A percentile compares a stretch with the other conserved stretches of the same genome.
Evolutionary conservation across 1,139 yeast genomes (phyloP).

Genomic region (Yamadazyma dushanensis): DNA sequence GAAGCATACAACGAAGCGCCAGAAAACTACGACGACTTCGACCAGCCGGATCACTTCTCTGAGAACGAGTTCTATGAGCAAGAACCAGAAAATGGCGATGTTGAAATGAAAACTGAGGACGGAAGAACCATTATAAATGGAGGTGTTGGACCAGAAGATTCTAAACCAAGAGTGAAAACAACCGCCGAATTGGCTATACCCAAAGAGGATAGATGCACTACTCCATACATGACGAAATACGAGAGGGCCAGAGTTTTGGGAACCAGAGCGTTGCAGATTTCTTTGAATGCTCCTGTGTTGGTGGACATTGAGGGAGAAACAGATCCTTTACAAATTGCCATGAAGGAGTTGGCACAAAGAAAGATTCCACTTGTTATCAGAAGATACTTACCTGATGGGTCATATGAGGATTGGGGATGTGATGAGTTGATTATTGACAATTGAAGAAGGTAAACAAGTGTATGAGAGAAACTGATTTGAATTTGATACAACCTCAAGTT

Average conservation of each 20-base stretch:
- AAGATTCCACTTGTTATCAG: constrained; percentile 94
- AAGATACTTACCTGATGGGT: constrained; percentile 95
- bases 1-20: constrained; percentile 75
- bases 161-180: constrained; percentile 58
- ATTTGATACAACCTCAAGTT: too few species aligned
- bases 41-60: constrained; percentile 72
- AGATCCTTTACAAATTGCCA: constrained; percentile 97
- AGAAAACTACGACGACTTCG: constrained; percentile 80
- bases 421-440: constrained; percentile 93
- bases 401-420: constrained; percentile 98
- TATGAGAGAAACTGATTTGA: neutral
- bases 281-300: constrained; percentile 96
- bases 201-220: constrained; percentile 83
- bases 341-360: constrained; percentile 93
- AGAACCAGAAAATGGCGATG: constrained; percentile 38
- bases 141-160: constrained; percentile 61
- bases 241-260: constrained; percentile 97
- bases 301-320: constrained; percentile 99
- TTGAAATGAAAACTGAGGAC: constrained; percentile 63
- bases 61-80: constrained; percentile 59
- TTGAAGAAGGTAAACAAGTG: constrained; percentile 22
- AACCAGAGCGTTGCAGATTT: constrained; percentile 92
- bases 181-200: constrained; percentile 85
- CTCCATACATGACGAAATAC: constrained; percentile 98
- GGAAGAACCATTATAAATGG: constrained; percentile 74